Percentiles rank a stretch among this genome's conserved stretches.
Evolutionary conservation across 169 alveolate genomes (phyloP).

Genomic region (Cryptosporidium meleagridis): DNA sequence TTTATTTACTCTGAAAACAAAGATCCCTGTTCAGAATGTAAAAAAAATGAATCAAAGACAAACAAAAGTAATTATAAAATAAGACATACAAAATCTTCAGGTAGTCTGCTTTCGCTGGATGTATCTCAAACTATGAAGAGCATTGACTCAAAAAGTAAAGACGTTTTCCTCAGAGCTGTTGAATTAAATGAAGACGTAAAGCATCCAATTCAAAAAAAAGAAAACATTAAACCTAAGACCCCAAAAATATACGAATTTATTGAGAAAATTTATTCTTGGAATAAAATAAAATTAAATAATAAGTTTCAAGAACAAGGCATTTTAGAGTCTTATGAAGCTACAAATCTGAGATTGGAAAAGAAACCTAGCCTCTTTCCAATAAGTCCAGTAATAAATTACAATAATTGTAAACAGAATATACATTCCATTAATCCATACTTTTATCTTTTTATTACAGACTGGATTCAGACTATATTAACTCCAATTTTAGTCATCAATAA

Average conservation of each 20-base stretch:
- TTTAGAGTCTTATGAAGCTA: background rate
- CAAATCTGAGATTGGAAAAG: background rate
- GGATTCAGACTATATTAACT: conserved; percentile 39
- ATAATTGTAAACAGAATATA: background rate
- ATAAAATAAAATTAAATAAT: conserved; percentile 16
- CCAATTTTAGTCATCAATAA: conserved; percentile 14
- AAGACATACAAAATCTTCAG: conserved; percentile 27
- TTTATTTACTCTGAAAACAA: background rate
- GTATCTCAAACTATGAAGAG: background rate
- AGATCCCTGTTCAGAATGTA: background rate
- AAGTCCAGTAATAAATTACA: background rate
- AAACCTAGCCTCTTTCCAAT: background rate
- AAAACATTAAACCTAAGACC: background rate
- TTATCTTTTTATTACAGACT: conserved; percentile 53
- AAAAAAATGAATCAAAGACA: background rate
- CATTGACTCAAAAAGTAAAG: background rate
- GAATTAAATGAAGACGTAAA: background rate
- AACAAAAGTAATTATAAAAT: background rate
- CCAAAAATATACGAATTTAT: conserved; percentile 57
- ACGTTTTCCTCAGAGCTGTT: background rate
- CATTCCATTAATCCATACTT: conserved; percentile 14
- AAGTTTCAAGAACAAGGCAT: background rate
- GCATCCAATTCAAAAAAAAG: background rate
- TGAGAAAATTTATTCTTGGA: conserved; percentile 35
- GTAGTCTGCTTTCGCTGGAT: background rate